phyloP scores from a whole-genome alignment of 768 basidiomycete genomes.

The Stropharia rugosoannulata region DNA sequence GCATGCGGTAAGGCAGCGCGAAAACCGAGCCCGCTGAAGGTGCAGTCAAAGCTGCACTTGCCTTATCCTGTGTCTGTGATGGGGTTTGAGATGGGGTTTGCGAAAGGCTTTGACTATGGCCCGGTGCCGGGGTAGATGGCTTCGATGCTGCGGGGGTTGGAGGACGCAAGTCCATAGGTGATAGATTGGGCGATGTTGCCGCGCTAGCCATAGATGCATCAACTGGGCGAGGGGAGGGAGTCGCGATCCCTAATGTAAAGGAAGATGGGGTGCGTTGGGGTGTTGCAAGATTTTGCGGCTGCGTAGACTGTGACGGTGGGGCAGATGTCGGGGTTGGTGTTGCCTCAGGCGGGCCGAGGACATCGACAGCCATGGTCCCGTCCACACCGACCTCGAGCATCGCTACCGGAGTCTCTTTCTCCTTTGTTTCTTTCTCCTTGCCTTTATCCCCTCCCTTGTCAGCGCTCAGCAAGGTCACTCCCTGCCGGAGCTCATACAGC shows the following conservation, averaged over 20 bases:
- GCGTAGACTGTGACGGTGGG: neutral
- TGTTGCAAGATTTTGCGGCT: neutral
- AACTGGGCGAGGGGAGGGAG: slow-evolving; percentile 47
- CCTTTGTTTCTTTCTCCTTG: slow-evolving; percentile 23
- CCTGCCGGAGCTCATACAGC: slow-evolving; percentile 83
- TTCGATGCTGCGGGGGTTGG: slow-evolving; percentile 64
- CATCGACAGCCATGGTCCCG: slow-evolving; percentile 58
- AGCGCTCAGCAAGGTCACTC: slow-evolving; percentile 43
- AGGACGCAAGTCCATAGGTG: slow-evolving; percentile 53
- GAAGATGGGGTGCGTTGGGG: too few species aligned
- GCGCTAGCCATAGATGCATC: slow-evolving; percentile 18
- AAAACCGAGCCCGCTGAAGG: slow-evolving; percentile 66
- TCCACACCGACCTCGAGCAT: slow-evolving; percentile 69
- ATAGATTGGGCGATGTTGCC: slow-evolving; percentile 49
- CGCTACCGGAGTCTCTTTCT: slow-evolving; percentile 38
- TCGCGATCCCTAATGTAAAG: slow-evolving; percentile 27
- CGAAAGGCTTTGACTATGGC: neutral
- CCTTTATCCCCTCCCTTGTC: slow-evolving; percentile 20
- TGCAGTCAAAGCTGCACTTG: neutral
- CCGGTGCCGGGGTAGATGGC: slow-evolving; percentile 44
- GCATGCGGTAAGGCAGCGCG: slow-evolving; percentile 88
- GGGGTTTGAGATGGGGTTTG: neutral
- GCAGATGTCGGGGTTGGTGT: slow-evolving; percentile 8
- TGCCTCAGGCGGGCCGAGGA: slow-evolving; percentile 40
- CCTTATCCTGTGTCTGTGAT: slow-evolving; percentile 15